Evolutionary conservation across 441 rosid species (phyloP), one percentile per base, ranked within the genome.

Genomic region (Adansonia rubrostipa): DNA sequence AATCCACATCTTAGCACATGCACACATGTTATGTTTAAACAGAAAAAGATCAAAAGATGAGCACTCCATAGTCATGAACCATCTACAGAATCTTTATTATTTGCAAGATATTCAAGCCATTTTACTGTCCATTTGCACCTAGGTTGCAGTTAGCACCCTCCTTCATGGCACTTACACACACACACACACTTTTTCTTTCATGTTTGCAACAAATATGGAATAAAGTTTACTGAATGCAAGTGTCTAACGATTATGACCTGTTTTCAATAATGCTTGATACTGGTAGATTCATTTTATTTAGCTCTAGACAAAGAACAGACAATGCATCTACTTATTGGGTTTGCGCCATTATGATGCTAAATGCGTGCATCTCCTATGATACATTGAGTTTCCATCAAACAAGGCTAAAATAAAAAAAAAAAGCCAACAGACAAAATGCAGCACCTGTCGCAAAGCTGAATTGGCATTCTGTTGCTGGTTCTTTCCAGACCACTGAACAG

Each of bases 401-500:
- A 66, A 28, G 63, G 28, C 0, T 50, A 28, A 17, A 40, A 0
- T 10, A 53, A 56, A 5, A 40, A 14, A 50, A 50, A 50, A 15
- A 74, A 3, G 64, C 3, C 10, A 36, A 75, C 19, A 61, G 47
- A 33, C 3, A 40, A 14, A n/a, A n/a, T 15, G 56, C 28, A 96
- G 47, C 28, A 96, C 99, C 92, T 96, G 97, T 63, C 98, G 96
- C 62, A 96, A 81, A 71, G 98, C 99, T 44, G 91, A 61, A 84
- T 94, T 96, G 19, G 97, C 90, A 82, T 94, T 96, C 89, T 96
- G 99, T 90, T 94, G 99, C 90, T 96, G 99, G 85, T 96, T 96
- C 91, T 93, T 96, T 72, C 99, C 98, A 82, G 98, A 94, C 99
- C 98, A 94, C 81, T 93, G 99, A 73, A 96, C 98, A 84, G 98